Base-by-base conservation (phyloP, 1,284 basidiomycete genomes). In the Leccinum pachyderme region DNA sequence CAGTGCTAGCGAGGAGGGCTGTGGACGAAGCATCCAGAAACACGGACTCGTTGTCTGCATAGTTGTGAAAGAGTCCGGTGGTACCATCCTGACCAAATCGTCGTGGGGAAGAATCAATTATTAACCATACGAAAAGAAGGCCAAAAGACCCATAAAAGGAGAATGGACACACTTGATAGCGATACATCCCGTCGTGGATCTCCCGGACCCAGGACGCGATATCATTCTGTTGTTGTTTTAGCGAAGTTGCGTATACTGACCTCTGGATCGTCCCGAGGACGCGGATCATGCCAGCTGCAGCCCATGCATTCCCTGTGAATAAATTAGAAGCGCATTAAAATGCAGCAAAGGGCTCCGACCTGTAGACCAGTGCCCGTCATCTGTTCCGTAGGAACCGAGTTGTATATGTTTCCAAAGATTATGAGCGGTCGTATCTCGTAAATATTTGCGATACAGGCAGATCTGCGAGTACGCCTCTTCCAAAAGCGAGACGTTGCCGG, bases 271-370 rank as follows among this genome's bases (percentile, higher is more conserved):
- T 91, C 0, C 82, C 86, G 2, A 89, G 75, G 1, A 93, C 91
- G n/a, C 91, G 84, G 5, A 90, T 75, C 80, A 93, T 93, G 0
- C 92, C 93, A 4, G 87, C 89, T 0, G 89, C 85, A 0, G 86
- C 92, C 93, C 92, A 95, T 0, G 78, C 92, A 53, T 94, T 93
- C 0, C 93, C 91, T 87, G 49, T 29, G 9, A 12, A 1, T 11
- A 1, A 8, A 27, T 64, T 6, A 54, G 28, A 1, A 52, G 27
- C 4, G 22, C 15, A 29, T 4, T 46, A 18, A 28, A 24, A 31
- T n/a, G 24, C 8, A 11, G 15, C 1, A 8, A 45, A 18, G 15
- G 49, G n/a, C 61, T 72, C 52, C 45, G 18, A 85, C 86, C 87
- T 9, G 90, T 90, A 0, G 84, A 81, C 90, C 90, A 88, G 66